These are phyloP conservation scores for Penicillium canescens DNA, from an alignment of 495 filamentous ascomycete genomes.

Conservation along the genomic window DNA sequence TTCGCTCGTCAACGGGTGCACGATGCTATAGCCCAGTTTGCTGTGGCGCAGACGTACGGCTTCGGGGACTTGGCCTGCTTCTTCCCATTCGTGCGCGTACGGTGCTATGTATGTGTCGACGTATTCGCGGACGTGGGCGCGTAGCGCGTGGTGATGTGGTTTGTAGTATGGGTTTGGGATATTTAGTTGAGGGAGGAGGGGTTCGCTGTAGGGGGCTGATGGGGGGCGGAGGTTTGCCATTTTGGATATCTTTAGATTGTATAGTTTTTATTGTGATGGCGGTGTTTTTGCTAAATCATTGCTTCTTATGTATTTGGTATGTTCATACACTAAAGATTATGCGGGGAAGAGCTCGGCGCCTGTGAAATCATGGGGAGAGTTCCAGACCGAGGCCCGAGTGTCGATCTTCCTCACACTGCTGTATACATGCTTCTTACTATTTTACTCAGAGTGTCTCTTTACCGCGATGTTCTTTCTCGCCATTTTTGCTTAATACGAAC, in stretches of 20 bases:
- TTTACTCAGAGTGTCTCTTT: too few relatives aligned
- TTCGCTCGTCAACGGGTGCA: conserved; percentile 34
- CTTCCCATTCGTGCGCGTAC: conserved; percentile 50
- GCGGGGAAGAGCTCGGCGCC: conserved; percentile 13
- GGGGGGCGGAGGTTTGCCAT: conserved; percentile 29
- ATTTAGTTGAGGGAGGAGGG: conserved; percentile 40
- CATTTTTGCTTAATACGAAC: too few relatives aligned
- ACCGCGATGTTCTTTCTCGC: too few relatives aligned
- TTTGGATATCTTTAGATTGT: neutral
- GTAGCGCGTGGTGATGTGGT: conserved; percentile 45
- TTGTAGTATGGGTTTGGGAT: conserved; percentile 48
- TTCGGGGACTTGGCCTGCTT: conserved; percentile 43
- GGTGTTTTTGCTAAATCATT: too few relatives aligned
- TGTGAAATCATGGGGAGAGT: conserved; percentile 9
- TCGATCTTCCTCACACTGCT: neutral
- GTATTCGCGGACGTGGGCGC: conserved; percentile 46
- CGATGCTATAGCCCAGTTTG: conserved; percentile 39
- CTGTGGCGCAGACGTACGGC: conserved; percentile 36
- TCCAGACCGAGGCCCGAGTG: conserved; percentile 7
- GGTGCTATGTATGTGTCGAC: conserved; percentile 45
- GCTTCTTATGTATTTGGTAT: neutral
- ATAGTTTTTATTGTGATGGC: too few relatives aligned
- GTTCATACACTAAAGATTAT: neutral
- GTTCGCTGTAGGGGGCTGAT: conserved; percentile 43
- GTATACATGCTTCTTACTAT: too few relatives aligned